Base-by-base conservation (phyloP, 768 basidiomycete genomes). In the Neoboletus magnificus region DNA sequence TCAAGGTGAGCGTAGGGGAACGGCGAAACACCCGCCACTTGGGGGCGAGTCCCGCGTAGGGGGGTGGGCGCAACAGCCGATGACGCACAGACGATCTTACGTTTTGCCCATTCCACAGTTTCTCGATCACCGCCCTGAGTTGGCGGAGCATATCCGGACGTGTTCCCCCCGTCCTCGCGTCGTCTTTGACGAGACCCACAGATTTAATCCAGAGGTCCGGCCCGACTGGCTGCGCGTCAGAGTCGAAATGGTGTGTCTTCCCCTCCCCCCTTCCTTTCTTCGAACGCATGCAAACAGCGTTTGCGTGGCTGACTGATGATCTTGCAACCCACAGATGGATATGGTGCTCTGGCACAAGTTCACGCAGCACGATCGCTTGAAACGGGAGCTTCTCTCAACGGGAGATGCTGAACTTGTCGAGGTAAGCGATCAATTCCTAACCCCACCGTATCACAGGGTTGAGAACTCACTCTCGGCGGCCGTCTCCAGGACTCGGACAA, bases 271-370 rank as follows among this genome's bases (percentile, higher is more conserved):
- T 36, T 55, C 54, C 47, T 44, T 39, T 16, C 53, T 64, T 61
- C 52, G 51, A 55, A 55, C 43, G 50, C 65, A 50, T 58, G 59
- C 49, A 45, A 40, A 48, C 50, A 22, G 51, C 55, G 12, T 57
- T 58, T 23, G 51, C 13, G 23, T 43, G 50, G 33, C 36, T 39
- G 51, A 44, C 22, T 65, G 56, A 57, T 52, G 41, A 27, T 27
- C 5, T 11, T 18, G 13, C 4, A 43, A 29, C 32, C 29, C 42
- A 51, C 27, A 71, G 70, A 76, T 77, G 75, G 76, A 78, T 49
- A 48, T 69, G 54, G 73, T 76, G 44, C 62, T 79, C 15, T 68
- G 63, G 57, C 59, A 63, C 46, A 77, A 77, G 61, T 77, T 79
- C 61, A 69, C 66, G 43, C 77, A 77, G 62, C 73, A 79, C 50